A percentile compares a stretch with the other conserved stretches of the same genome.
Evolutionary conservation across 2,329 filamentous ascomycete species (phyloP).

Genomic region (Penicillium crustosum): DNA sequence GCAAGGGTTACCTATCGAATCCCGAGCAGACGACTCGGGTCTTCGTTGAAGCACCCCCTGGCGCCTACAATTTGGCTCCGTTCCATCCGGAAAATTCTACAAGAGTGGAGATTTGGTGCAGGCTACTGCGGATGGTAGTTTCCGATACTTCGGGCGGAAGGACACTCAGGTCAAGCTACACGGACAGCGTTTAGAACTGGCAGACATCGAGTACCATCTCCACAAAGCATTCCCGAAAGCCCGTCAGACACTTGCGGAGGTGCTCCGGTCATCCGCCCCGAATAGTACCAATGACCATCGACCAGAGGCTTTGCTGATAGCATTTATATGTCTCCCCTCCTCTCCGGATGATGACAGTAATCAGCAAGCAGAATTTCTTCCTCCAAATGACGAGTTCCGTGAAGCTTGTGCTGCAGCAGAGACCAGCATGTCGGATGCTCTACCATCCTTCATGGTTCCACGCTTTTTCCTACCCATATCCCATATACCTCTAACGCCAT

Average conservation of each 20-base stretch:
- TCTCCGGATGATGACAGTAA: not conserved
- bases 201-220: not conserved
- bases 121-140: not conserved
- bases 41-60: not conserved
- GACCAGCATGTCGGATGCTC: not conserved
- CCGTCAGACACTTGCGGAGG: not conserved
- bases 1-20: not conserved
- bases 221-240: not conserved
- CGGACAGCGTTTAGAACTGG: not conserved
- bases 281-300: not conserved
- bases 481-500: slow-evolving; percentile 38
- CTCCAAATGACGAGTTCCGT: not conserved
- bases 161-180: slow-evolving; percentile 2
- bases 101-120: slow-evolving; percentile 3
- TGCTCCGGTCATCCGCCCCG: not conserved
- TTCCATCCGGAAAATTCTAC: not conserved
- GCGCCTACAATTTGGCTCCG: not conserved
- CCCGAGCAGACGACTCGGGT: not conserved
- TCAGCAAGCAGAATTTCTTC: not conserved
- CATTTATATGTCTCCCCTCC: not conserved
- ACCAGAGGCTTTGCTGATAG: not conserved
- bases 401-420: not conserved
- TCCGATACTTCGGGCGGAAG: not conserved
- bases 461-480: slow-evolving; percentile 34
- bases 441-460: slow-evolving; percentile 23